A percentile compares a stretch with the other conserved stretches of the same genome.
phyloP scores from a whole-genome alignment of 768 basidiomycete species.

The Xerocomellus intermedius region DNA sequence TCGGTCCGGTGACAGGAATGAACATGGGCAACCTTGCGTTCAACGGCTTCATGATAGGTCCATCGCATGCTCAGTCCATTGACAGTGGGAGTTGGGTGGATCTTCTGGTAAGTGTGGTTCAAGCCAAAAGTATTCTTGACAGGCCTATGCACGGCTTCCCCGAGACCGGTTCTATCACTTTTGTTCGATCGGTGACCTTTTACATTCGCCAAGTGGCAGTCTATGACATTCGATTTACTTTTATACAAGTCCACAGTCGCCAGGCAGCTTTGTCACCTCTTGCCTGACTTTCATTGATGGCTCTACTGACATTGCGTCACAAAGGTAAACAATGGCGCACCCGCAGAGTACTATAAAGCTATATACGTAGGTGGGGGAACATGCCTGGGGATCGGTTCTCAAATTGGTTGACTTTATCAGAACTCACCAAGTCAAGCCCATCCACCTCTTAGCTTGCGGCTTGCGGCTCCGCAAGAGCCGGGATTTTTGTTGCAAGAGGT shows the following conservation, averaged over 20 bases:
- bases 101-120: slow-evolving; percentile 27
- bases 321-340: slow-evolving; percentile 55
- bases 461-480: slow-evolving; percentile 69
- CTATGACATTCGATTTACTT: not conserved
- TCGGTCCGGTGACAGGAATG: slow-evolving; percentile 19
- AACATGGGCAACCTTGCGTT: slow-evolving; percentile 28
- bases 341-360: slow-evolving; percentile 65
- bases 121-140: not conserved
- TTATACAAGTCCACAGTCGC: not conserved
- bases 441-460: slow-evolving; percentile 66
- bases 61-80: slow-evolving; percentile 21
- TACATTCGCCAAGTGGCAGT: not conserved
- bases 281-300: not conserved
- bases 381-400: not conserved
- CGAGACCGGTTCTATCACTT: not conserved
- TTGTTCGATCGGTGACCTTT: not conserved
- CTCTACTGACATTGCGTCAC: slow-evolving; percentile 12
- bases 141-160: not conserved
- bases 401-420: slow-evolving; percentile 35
- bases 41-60: slow-evolving; percentile 20
- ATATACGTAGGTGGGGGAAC: slow-evolving; percentile 51
- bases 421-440: slow-evolving; percentile 62
- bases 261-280: not conserved
- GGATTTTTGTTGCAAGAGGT: slow-evolving; percentile 72
- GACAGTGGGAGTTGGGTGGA: slow-evolving; percentile 31